phyloP scores from a whole-genome alignment of 306 rosid species.

The Astragalus glycyphyllos region DNA sequence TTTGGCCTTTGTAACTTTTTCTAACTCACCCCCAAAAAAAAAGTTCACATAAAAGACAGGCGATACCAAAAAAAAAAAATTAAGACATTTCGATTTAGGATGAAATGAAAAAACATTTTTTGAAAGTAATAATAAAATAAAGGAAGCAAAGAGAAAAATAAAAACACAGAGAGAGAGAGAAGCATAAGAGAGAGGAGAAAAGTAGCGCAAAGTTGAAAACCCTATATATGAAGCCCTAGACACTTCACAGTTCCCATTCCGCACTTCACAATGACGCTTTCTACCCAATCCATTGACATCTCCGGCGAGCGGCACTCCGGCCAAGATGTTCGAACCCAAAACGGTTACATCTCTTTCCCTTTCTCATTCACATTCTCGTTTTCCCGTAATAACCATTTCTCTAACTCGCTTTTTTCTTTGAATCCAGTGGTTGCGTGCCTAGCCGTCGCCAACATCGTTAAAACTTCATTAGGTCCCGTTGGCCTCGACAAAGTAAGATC shows the following conservation, averaged over 20 bases:
- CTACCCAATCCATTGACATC: conserved; percentile 73
- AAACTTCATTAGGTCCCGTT: conserved; percentile 93
- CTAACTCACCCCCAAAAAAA: no score
- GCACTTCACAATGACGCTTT: conserved; percentile 56
- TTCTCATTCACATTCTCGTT: neutral
- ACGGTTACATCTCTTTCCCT: conserved; percentile 55
- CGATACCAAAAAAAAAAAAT: no score
- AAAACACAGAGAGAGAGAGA: neutral
- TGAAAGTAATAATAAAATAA: neutral
- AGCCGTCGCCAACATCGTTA: conserved; percentile 93
- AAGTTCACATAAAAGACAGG: no score
- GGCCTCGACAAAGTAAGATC: conserved; percentile 93
- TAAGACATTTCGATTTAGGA: neutral
- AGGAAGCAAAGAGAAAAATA: neutral
- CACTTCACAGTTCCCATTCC: neutral
- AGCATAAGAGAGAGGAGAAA: conserved; percentile 7
- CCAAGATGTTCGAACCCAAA: conserved; percentile 96
- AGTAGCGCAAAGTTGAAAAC: conserved; percentile 31
- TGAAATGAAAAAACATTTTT: neutral
- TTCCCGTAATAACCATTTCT: conserved; percentile 6
- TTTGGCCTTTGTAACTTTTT: no score
- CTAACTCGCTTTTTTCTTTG: neutral
- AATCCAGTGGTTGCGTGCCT: conserved; percentile 76
- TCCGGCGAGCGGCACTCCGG: conserved; percentile 93
- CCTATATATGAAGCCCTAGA: conserved; percentile 27